Percentiles rank a stretch among this genome's conserved stretches.
Conservation (phyloP, 2,329 filamentous ascomycete species). For the Aspergillus caelatus region DNA sequence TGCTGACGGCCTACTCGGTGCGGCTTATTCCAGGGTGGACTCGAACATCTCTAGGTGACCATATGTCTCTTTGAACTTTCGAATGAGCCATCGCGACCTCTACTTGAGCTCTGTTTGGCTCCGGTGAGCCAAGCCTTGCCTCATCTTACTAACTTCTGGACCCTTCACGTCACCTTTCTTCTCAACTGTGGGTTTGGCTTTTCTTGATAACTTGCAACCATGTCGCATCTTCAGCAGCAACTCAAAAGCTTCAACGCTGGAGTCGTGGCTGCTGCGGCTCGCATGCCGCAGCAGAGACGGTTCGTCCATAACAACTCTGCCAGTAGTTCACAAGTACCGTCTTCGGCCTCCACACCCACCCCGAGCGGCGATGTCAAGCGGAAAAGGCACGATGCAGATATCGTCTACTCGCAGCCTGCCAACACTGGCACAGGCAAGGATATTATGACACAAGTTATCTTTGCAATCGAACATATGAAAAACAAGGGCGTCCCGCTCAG, state of each 20-base stretch:
- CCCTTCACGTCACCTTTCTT: slow-evolving; percentile 1
- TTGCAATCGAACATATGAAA: slow-evolving; percentile 80
- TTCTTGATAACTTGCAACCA: slow-evolving; percentile 37
- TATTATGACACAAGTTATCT: slow-evolving; percentile 84
- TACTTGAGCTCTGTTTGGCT: slow-evolving; percentile 12
- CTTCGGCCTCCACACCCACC: slow-evolving; percentile 37
- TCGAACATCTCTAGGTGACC: background rate
- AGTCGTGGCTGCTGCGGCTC: slow-evolving; percentile 65
- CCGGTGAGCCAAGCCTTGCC: slow-evolving; percentile 13
- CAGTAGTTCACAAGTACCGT: slow-evolving; percentile 58
- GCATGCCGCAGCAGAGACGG: slow-evolving; percentile 58
- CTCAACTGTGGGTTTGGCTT: background rate
- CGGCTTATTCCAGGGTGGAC: background rate
- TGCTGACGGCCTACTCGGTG: slow-evolving; percentile 1
- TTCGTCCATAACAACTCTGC: slow-evolving; percentile 55
- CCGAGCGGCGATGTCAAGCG: slow-evolving; percentile 50
- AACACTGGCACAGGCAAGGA: slow-evolving; percentile 76
- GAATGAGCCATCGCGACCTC: slow-evolving; percentile 6
- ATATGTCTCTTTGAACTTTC: background rate
- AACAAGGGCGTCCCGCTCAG: slow-evolving; percentile 69
- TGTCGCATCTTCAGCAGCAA: slow-evolving; percentile 70
- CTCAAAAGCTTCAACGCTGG: slow-evolving; percentile 64
- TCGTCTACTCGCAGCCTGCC: slow-evolving; percentile 74
- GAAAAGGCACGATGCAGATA: slow-evolving; percentile 61
- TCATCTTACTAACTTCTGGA: slow-evolving; percentile 4